Base-by-base conservation (phyloP, 1,284 basidiomycete genomes). In the Trametes pubescens region DNA sequence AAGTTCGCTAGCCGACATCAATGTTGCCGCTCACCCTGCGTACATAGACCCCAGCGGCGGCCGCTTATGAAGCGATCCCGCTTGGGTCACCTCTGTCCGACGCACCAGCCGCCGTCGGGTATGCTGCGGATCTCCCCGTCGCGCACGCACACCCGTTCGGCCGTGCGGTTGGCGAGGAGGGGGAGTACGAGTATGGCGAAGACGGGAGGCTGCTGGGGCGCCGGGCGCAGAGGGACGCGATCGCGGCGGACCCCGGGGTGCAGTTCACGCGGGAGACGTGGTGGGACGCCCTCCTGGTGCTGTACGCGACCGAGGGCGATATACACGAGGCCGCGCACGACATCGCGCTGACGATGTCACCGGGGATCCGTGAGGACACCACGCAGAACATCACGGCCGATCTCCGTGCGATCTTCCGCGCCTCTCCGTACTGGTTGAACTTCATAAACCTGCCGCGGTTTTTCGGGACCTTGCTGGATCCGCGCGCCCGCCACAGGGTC, bases 391-490 rank as follows among this genome's bases (percentile, higher is more conserved):
- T 91, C 59, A 78, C 84, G 1, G 72, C 76, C 3, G 89, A 92
- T 71, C 75, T 92, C n/a, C 85, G 84, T 11, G 86, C 87, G 64
- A 74, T 90, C 46, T 89, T 92, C 73, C 82, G 81, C 14, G 77
- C 79, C n/a, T 86, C 87, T 43, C 87, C 85, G 65, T 86, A 88
- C 75, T 91, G 87, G 87, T 84, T 91, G 69, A 86, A 86, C 13
- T 92, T 91, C 74, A 82, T 92, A 71, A 87, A 91, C 71, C 77
- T 90, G 32, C 88, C 89, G 43, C 83, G 78, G 22, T 91, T 92
- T 76, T 86, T 89, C 70, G 77, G 76, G 57, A 83, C 81, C 49
- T 85, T 88, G 71, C 83, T 81, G 65, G 81, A 91, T 67, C 80
- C 87, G 24, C 68, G 67, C n/a, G 78, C 78, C 55, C 78, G 90